These are phyloP conservation scores for Hemileccinum impolitum DNA, from an alignment of 768 basidiomycete species.

Conservation along the genomic window DNA sequence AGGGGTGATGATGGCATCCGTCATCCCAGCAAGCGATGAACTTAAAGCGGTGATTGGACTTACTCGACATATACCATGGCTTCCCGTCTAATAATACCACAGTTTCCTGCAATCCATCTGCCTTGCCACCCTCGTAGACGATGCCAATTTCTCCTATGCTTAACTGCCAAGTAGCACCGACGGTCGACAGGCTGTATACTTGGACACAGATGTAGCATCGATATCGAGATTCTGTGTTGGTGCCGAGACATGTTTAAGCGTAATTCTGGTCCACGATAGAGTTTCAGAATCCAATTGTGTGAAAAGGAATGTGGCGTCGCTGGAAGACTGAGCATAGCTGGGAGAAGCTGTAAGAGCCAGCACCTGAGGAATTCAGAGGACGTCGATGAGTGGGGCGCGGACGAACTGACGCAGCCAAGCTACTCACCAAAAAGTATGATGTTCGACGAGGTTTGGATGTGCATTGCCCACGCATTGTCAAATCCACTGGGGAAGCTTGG, in stretches of 20 bases:
- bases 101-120: slow-evolving; percentile 40
- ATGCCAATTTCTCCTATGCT: slow-evolving; percentile 33
- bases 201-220: slow-evolving; percentile 30
- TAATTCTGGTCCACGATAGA: slow-evolving; percentile 42
- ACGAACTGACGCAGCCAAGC: neutral
- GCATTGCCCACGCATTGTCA: slow-evolving; percentile 10
- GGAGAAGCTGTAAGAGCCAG: slow-evolving; percentile 48
- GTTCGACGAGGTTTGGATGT: slow-evolving; percentile 33
- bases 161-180: slow-evolving; percentile 37
- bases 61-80: too few species aligned
- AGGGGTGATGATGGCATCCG: too few species aligned
- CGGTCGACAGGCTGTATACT: slow-evolving; percentile 42
- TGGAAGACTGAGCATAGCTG: slow-evolving; percentile 18
- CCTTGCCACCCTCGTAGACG: slow-evolving; percentile 32
- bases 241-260: slow-evolving; percentile 44
- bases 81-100: slow-evolving; percentile 8
- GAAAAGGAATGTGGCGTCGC: neutral
- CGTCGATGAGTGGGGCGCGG: neutral
- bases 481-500: slow-evolving; percentile 27
- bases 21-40: too few species aligned
- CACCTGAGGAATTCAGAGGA: slow-evolving; percentile 24
- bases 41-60: too few species aligned
- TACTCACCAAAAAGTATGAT: slow-evolving; percentile 41
- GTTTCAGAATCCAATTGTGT: neutral
- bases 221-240: slow-evolving; percentile 38